Evolutionary conservation across 2,329 filamentous ascomycete genomes (phyloP).

Genomic region (Verticillium dahliae): DNA sequence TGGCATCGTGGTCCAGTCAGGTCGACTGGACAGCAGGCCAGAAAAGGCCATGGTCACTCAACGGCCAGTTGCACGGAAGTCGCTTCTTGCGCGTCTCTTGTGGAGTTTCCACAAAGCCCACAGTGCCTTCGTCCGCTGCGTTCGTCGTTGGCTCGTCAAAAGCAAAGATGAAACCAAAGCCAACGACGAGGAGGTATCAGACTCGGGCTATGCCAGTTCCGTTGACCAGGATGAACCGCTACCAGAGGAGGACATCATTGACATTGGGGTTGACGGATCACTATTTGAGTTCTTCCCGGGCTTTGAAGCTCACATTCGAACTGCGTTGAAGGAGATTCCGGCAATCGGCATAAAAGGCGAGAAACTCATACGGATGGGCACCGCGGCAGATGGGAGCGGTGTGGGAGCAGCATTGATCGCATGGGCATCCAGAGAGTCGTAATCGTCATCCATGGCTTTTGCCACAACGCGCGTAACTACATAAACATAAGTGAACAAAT

Average conservation of each 20-base stretch:
- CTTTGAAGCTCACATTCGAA: constrained; percentile 59
- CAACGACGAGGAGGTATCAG: not conserved
- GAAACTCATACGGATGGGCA: constrained; percentile 60
- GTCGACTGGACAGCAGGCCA: constrained; percentile 1
- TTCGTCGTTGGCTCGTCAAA: not conserved
- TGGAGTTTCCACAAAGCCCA: not conserved
- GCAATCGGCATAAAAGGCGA: constrained; percentile 55
- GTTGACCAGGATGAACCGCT: not conserved
- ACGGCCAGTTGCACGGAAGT: not conserved
- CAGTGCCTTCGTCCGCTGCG: not conserved
- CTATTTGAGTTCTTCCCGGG: constrained; percentile 67
- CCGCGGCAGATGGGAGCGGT: constrained; percentile 60
- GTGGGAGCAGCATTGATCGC: constrained; percentile 68
- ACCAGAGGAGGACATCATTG: constrained; percentile 34
- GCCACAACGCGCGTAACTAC: too few relatives aligned
- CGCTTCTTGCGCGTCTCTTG: not conserved
- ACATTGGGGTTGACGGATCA: constrained; percentile 66
- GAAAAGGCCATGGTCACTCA: too few relatives aligned
- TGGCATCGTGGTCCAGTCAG: constrained; percentile 15
- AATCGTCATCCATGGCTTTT: too few relatives aligned
- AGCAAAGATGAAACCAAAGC: not conserved
- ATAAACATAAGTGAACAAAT: too few relatives aligned
- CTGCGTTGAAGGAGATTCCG: constrained; percentile 55
- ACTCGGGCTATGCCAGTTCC: not conserved
- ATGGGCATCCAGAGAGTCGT: constrained; percentile 6